Evolutionary conservation across 2,329 filamentous ascomycete genomes (phyloP).

Genomic region (Conoideocrella luteorostrata): DNA sequence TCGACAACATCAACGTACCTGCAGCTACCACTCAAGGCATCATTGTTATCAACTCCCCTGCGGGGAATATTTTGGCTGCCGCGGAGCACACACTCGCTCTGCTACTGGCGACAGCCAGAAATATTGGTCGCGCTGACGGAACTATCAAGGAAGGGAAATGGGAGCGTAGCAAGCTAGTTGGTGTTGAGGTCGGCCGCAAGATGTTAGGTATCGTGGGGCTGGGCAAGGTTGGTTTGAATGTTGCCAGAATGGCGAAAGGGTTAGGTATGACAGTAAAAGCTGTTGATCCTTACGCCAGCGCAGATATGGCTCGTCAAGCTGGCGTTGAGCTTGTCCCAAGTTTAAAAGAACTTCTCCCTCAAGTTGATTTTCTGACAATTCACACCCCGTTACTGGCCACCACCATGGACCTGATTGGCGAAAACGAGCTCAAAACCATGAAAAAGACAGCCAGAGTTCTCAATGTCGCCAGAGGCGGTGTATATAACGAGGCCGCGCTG

Average conservation of each 20-base stretch:
- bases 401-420: slow-evolving; percentile 67
- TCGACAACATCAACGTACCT: slow-evolving; percentile 75
- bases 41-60: slow-evolving; percentile 73
- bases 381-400: slow-evolving; percentile 75
- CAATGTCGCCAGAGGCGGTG: slow-evolving; percentile 74
- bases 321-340: slow-evolving; percentile 57
- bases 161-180: slow-evolving; percentile 69
- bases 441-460: slow-evolving; percentile 67
- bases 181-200: slow-evolving; percentile 73
- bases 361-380: slow-evolving; percentile 71
- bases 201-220: slow-evolving; percentile 70
- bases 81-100: slow-evolving; percentile 73
- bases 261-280: slow-evolving; percentile 71
- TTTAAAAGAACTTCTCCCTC: slow-evolving; percentile 54
- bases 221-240: slow-evolving; percentile 77
- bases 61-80: slow-evolving; percentile 74
- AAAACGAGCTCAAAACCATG: slow-evolving; percentile 62
- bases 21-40: slow-evolving; percentile 67
- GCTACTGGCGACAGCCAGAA: slow-evolving; percentile 66
- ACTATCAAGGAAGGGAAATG: slow-evolving; percentile 65
- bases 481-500: slow-evolving; percentile 71
- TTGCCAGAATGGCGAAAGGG: slow-evolving; percentile 71
- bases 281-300: slow-evolving; percentile 71
- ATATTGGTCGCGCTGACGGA: slow-evolving; percentile 64
- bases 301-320: slow-evolving; percentile 61